A percentile compares a stretch with the other conserved stretches of the same genome.
phyloP scores from a whole-genome alignment of 257 asterid genomes.

The Solanum pimpinellifolium region DNA sequence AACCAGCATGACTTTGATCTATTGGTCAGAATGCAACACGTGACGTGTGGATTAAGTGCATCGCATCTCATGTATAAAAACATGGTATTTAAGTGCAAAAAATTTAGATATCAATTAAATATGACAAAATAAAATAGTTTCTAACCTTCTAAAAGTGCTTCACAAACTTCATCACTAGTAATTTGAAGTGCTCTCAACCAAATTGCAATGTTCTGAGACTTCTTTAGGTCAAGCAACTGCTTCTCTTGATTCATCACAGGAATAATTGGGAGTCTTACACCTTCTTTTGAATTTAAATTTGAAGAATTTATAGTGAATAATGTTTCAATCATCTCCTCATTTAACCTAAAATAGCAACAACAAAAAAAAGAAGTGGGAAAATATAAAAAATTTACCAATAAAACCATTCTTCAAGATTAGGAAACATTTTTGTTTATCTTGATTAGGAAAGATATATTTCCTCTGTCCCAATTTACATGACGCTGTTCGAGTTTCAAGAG shows the following conservation, averaged over 20 bases:
- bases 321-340: slow-evolving; percentile 77
- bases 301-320: slow-evolving; percentile 42
- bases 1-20: not conserved
- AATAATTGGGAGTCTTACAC: slow-evolving; percentile 13
- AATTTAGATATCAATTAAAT: not conserved
- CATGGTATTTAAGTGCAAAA: not conserved
- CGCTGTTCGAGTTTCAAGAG: fast-evolving
- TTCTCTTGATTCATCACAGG: slow-evolving; percentile 33
- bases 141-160: slow-evolving; percentile 61
- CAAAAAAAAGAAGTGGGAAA: not conserved
- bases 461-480: not conserved
- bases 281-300: slow-evolving; percentile 27
- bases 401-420: not conserved
- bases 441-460: not conserved
- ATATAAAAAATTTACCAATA: not conserved
- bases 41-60: not conserved
- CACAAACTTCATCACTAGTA: slow-evolving; percentile 69
- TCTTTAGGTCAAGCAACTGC: slow-evolving; percentile 57
- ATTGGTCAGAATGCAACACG: not conserved
- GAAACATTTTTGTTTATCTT: not conserved
- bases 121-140: not conserved
- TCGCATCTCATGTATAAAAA: not conserved
- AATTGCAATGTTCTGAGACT: slow-evolving; percentile 72
- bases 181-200: slow-evolving; percentile 63
- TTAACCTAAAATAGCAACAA: slow-evolving; percentile 28